A percentile compares a stretch with the other conserved stretches of the same genome.
These are phyloP conservation scores for Scutellaria minor DNA, from an alignment of 257 asterid species.

Conservation along the genomic window DNA sequence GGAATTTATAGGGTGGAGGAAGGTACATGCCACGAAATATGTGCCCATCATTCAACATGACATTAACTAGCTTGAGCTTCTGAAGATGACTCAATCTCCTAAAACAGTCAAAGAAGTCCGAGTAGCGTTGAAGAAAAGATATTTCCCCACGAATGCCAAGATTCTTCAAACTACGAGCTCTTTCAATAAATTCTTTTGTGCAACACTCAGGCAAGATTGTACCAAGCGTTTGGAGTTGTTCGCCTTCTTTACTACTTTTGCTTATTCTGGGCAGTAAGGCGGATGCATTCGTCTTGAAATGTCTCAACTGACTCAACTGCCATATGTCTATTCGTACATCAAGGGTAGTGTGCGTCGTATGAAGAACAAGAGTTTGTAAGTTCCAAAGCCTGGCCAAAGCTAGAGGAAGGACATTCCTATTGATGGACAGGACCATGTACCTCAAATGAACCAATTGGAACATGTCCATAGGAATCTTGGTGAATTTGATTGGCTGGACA, in stretches of 20 bases:
- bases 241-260: slow-evolving; percentile 4
- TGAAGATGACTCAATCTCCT: slow-evolving; percentile 22
- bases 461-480: slow-evolving; percentile 33
- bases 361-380: slow-evolving; percentile 42
- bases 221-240: slow-evolving; percentile 37
- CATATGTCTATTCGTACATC: slow-evolving; percentile 36
- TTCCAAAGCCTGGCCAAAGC: slow-evolving; percentile 33
- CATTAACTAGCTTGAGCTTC: slow-evolving; percentile 41
- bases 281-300: slow-evolving; percentile 37
- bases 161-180: slow-evolving; percentile 29
- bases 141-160: slow-evolving; percentile 34
- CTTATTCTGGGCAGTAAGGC: not conserved
- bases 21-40: slow-evolving; percentile 6
- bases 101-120: slow-evolving; percentile 13
- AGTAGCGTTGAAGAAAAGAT: not conserved
- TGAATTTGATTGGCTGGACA: slow-evolving; percentile 36
- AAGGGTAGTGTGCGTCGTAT: slow-evolving; percentile 48
- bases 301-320: slow-evolving; percentile 38
- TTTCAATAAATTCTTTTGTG: slow-evolving; percentile 21
- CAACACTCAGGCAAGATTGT: slow-evolving; percentile 35
- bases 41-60: not conserved
- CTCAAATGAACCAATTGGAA: slow-evolving; percentile 36
- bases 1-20: slow-evolving; percentile 37
- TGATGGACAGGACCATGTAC: slow-evolving; percentile 31
- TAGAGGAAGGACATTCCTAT: slow-evolving; percentile 31